These are phyloP conservation scores for Sanguinoderma infundibulare DNA, from an alignment of 1,284 basidiomycete genomes.

Conservation along the genomic window DNA sequence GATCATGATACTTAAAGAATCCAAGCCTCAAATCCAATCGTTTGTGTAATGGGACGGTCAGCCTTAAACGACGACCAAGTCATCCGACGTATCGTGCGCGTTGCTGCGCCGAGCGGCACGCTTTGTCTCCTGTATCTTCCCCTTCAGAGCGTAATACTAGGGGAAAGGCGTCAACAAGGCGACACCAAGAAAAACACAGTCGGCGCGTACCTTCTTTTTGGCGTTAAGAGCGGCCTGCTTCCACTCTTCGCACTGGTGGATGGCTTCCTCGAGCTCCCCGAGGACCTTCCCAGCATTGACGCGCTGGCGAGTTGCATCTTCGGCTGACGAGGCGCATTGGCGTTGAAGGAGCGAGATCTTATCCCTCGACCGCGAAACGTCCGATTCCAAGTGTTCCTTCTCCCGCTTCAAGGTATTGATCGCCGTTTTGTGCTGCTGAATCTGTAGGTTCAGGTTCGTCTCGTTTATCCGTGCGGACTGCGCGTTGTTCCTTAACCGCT, in stretches of 20 bases:
- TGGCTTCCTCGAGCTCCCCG: background rate
- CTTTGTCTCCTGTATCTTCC: slow-evolving; percentile 13
- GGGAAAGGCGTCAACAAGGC: background rate
- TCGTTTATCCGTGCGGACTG: slow-evolving; percentile 1
- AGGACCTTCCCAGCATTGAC: slow-evolving; percentile 5
- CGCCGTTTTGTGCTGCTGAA: slow-evolving; percentile 6
- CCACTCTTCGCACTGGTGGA: slow-evolving; percentile 14
- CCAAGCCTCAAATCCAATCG: background rate
- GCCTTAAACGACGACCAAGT: slow-evolving; percentile 15
- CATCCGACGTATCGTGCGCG: slow-evolving; percentile 11
- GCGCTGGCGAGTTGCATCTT: slow-evolving; percentile 10
- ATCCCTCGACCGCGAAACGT: slow-evolving; percentile 6
- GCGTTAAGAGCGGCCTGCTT: slow-evolving; percentile 13
- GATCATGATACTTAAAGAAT: background rate
- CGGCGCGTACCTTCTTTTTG: slow-evolving; percentile 23
- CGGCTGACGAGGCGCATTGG: slow-evolving; percentile 11
- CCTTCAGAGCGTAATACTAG: slow-evolving; percentile 23
- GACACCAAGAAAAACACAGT: background rate
- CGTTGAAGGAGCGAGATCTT: slow-evolving; percentile 8
- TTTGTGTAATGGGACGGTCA: background rate
- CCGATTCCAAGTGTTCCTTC: background rate
- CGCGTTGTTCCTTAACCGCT: slow-evolving; percentile 1
- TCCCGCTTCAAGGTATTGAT: slow-evolving; percentile 9
- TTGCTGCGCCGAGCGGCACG: slow-evolving; percentile 4
- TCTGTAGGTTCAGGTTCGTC: background rate